Percentiles rank a stretch among this genome's conserved stretches.
Evolutionary conservation across 106 monocot species (phyloP).

Genomic region (Alisma plantagoaquatica): DNA sequence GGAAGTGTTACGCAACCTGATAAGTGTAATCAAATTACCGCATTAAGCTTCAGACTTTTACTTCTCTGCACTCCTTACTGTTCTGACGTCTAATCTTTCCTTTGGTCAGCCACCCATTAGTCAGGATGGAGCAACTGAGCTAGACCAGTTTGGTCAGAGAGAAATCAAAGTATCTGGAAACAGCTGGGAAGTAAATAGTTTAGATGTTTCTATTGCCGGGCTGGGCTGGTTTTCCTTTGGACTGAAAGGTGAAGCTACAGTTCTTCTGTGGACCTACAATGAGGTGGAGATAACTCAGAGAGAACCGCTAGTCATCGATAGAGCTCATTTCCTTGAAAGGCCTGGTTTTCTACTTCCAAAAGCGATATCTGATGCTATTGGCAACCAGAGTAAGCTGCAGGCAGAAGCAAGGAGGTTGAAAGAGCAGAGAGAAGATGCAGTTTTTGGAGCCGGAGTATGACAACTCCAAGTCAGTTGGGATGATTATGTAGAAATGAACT

Average conservation of each 20-base stretch:
- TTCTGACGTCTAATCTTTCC: too few relatives aligned
- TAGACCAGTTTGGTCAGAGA: constrained; percentile 59
- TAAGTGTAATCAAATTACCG: too few relatives aligned
- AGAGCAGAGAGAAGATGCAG: constrained; percentile 24
- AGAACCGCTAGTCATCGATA: constrained; percentile 75
- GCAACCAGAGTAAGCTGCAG: constrained; percentile 39
- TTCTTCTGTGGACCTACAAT: constrained; percentile 74
- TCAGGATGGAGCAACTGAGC: constrained; percentile 47
- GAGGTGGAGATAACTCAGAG: constrained; percentile 58
- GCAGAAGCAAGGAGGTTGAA: constrained; percentile 31
- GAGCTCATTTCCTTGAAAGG: constrained; percentile 63
- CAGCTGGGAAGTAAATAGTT: constrained; percentile 81
- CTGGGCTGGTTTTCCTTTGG: constrained; percentile 91
- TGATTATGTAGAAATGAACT: too few relatives aligned
- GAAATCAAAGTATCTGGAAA: constrained; percentile 63
- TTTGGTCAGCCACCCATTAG: constrained; percentile 62
- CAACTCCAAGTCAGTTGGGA: too few relatives aligned
- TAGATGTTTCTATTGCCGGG: constrained; percentile 70
- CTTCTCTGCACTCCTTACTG: too few relatives aligned
- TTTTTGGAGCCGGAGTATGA: constrained; percentile 23
- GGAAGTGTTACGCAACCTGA: too few relatives aligned
- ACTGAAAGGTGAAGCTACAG: constrained; percentile 78
- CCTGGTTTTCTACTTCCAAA: constrained; percentile 88
- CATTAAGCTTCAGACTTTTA: too few relatives aligned
- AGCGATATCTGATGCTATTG: constrained; percentile 69